Evolutionary conservation across 164 flowering plant species (phyloP), one percentile per base, ranked within the genome.

Genomic region (Macadamia tetraphylla): DNA sequence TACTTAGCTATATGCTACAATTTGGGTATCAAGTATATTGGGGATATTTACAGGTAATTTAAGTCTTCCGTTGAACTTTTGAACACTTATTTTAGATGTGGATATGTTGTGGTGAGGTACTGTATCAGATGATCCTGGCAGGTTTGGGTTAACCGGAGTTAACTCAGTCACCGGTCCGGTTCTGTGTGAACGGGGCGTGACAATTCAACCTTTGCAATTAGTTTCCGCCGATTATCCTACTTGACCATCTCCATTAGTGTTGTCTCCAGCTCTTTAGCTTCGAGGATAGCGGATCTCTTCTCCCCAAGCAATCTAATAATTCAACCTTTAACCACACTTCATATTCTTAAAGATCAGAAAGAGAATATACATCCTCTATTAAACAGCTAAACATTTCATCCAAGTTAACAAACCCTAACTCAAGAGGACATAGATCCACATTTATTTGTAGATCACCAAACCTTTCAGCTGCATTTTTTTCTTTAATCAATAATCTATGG

Each of bases 231-330:
- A 70, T 94, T 94, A 74, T 94, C 98, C 78, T 84, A 79, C 77
- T 85, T 80, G 64, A 89, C 94, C 88, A 89, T 88, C 82, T 93
- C 98, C 90, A 88, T 86, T 29, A 94, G 79, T 63, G 98, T 96
- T 64, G 90, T 86, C 86, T 94, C 98, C 66, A 94, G 78, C 76
- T 94, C 98, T 77, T 94, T 97, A 60, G 97, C 89, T 78, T 97
- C 85, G 74, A 88, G 81, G 64, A 75, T 60, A 29, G 97, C 88
- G 14, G 87, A 77, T 81, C 96, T 83, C 78, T 92, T 94, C 76
- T 94, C 99, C 80, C 92, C 97, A 79, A 94, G 79, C 80, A 88
- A 70, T 66, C 81, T 88, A 82, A 85, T 60, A 92, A 71, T 77
- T 94, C 98, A 49, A 83, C 97, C 85, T 90, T 94, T 84, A 92